A percentile compares a stretch with the other conserved stretches of the same genome.
Evolutionary conservation across 1,139 yeast genomes (phyloP).

Genomic region (Hemisphaericaspora xylanilytica): DNA sequence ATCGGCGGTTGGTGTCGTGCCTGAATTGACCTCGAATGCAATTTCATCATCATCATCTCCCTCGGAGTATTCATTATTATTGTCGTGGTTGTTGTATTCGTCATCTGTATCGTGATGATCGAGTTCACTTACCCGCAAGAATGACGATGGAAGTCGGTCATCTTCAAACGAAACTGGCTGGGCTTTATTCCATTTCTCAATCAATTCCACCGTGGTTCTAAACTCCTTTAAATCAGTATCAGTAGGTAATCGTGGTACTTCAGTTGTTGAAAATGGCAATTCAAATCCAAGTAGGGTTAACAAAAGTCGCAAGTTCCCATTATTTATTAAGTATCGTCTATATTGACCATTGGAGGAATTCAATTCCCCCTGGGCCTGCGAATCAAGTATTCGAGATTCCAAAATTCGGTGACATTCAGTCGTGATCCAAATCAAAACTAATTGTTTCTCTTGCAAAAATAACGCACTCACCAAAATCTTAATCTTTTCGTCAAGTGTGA

Average conservation of each 20-base stretch:
- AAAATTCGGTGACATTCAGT: slow-evolving; percentile 35
- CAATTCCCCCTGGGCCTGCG: slow-evolving; percentile 14
- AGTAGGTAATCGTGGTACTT: slow-evolving; percentile 30
- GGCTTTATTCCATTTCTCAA: slow-evolving; percentile 30
- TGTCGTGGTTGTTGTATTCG: too few species aligned
- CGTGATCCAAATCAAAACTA: slow-evolving; percentile 43
- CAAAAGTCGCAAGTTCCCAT: slow-evolving; percentile 35
- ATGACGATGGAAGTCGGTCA: slow-evolving; percentile 38
- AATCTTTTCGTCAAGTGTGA: slow-evolving; percentile 34
- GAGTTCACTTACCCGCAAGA: slow-evolving; percentile 26
- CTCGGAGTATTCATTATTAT: slow-evolving; percentile 20
- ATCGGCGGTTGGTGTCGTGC: slow-evolving; percentile 19
- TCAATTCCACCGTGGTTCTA: slow-evolving; percentile 21
- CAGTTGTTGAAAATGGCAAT: slow-evolving; percentile 35
- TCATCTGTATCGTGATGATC: slow-evolving; percentile 5
- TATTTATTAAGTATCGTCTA: slow-evolving; percentile 32
- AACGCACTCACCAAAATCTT: slow-evolving; percentile 51
- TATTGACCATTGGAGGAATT: slow-evolving; percentile 17
- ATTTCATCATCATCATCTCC: slow-evolving; percentile 27
- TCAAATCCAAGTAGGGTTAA: slow-evolving; percentile 34
- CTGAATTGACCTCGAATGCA: slow-evolving; percentile 33
- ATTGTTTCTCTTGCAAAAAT: slow-evolving; percentile 42
- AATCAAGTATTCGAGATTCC: slow-evolving; percentile 20
- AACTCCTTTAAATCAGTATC: slow-evolving; percentile 19
- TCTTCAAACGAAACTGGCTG: slow-evolving; percentile 43